Evolutionary conservation across 129 eudicot genomes (phyloP).

Genomic region (Artemisia tridentata): DNA sequence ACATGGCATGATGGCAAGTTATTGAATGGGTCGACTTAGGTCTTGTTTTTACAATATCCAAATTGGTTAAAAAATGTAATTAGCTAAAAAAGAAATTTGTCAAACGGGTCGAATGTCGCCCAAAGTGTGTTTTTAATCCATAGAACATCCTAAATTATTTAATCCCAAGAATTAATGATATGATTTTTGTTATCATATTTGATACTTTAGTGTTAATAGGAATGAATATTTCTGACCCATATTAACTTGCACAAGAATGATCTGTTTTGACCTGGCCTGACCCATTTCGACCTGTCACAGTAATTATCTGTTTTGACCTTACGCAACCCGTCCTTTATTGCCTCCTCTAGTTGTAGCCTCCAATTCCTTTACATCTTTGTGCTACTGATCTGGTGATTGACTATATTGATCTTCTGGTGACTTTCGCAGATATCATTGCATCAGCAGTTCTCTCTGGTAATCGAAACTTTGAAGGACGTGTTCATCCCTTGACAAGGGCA

Average conservation of each 20-base stretch:
- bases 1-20: not conserved
- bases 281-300: too few species aligned
- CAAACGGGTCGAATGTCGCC: not conserved
- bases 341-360: constrained; percentile 1
- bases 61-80: not conserved
- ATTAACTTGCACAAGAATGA: too few species aligned
- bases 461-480: constrained; percentile 95
- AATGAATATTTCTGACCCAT: too few species aligned
- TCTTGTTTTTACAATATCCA: not conserved
- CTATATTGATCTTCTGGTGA: constrained; percentile 15
- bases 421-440: constrained; percentile 78
- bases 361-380: not conserved
- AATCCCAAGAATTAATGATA: not conserved
- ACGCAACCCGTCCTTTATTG: not conserved
- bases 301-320: too few species aligned
- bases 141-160: not conserved
- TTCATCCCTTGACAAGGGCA: constrained; percentile 93
- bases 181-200: not conserved
- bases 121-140: not conserved
- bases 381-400: not conserved
- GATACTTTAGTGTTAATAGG: not conserved
- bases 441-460: constrained; percentile 97
- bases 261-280: too few species aligned
- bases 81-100: not conserved
- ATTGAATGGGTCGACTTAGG: constrained; percentile 6